phyloP scores from a whole-genome alignment of 2,329 filamentous ascomycete species.

The Alternaria sp. region DNA sequence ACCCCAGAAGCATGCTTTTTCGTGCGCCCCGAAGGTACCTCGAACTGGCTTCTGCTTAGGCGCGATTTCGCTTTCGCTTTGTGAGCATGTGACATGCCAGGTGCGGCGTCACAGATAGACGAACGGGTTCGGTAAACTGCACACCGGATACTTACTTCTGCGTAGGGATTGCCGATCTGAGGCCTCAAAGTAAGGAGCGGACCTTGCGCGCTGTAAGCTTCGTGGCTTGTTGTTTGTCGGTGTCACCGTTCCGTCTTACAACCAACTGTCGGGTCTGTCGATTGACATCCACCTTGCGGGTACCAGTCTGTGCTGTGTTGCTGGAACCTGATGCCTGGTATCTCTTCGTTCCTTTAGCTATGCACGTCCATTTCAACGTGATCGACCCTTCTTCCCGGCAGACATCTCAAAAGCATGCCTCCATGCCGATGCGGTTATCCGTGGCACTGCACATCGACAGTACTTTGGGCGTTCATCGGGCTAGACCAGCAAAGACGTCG shows the following conservation, averaged over 20 bases:
- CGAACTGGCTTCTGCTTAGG: background rate
- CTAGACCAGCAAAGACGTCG: background rate
- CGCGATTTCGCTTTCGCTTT: background rate
- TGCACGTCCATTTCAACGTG: constrained; percentile 2
- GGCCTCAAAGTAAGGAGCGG: constrained; percentile 14
- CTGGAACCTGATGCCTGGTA: constrained; percentile 13
- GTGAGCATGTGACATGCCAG: constrained; percentile 8
- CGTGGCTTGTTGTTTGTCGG: constrained; percentile 23
- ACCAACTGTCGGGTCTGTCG: constrained; percentile 15
- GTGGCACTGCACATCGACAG: background rate
- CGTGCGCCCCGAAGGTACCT: constrained; percentile 11
- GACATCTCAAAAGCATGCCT: constrained; percentile 3
- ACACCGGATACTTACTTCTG: constrained; percentile 7
- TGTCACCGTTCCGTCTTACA: constrained; percentile 19
- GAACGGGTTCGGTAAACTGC: constrained; percentile 10
- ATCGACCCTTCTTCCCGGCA: background rate
- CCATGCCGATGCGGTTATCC: constrained; percentile 7
- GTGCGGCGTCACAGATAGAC: constrained; percentile 5
- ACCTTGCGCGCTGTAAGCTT: constrained; percentile 21
- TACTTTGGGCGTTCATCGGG: background rate
- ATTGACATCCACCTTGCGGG: constrained; percentile 13
- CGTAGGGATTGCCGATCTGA: constrained; percentile 18
- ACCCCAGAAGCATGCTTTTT: constrained; percentile 11
- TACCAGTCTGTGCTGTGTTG: constrained; percentile 18
- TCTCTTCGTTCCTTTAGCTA: constrained; percentile 8